Base-by-base conservation (phyloP, 1,284 basidiomycete genomes). In the Puccinia hordei region DNA sequence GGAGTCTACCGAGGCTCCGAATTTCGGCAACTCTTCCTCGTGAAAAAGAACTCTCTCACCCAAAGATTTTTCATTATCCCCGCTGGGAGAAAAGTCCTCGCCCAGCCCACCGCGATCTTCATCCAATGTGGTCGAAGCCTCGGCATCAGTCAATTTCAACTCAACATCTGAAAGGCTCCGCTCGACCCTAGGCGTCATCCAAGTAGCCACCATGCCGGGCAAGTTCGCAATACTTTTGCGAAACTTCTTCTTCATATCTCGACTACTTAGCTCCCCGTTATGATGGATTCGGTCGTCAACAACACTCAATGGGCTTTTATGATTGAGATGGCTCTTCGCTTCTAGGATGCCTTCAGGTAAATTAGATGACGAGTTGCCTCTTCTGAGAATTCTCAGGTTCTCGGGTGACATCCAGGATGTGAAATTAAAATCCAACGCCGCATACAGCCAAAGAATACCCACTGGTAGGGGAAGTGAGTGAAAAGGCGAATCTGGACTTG, bases 371-470 rank as follows among this genome's bases (percentile, higher is more conserved):
- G 92, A 93, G 84, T 94, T 92, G 84, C 94, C 93, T 22, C 87
- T 86, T 73, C 92, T 90, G 15, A 98, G 88, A 15, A 96, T 92
- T 5, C 90, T 90, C 69, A 98, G 88, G 85, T 97, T 91, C 27
- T 90, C 89, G 0, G 92, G 91, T 0, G 94, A 91, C 95, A 98
- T 98, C 96, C 96, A 99, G 33, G 94, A 85, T 8, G 82, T 83
- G 85, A 95, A 98, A 85, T 97, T 96, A 87, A 99, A 98, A 85
- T 98, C 96, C 73, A 98, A 89, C 24, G 87, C 87, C 2, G 88
- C 87, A 82, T 89, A 90, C 88, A 92, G 81, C 76, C 97, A 89
- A 33, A 97, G 90, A 73, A 98, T 88, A 0, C 93, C 92, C 65
- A 92, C 87, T 0, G 96, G 96, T 46, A 90, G 84, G 85, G 86